Percentiles rank a stretch among this genome's conserved stretches.
These are phyloP conservation scores for Penicillium subrubescens DNA, from an alignment of 495 filamentous ascomycete species.

Conservation along the genomic window DNA sequence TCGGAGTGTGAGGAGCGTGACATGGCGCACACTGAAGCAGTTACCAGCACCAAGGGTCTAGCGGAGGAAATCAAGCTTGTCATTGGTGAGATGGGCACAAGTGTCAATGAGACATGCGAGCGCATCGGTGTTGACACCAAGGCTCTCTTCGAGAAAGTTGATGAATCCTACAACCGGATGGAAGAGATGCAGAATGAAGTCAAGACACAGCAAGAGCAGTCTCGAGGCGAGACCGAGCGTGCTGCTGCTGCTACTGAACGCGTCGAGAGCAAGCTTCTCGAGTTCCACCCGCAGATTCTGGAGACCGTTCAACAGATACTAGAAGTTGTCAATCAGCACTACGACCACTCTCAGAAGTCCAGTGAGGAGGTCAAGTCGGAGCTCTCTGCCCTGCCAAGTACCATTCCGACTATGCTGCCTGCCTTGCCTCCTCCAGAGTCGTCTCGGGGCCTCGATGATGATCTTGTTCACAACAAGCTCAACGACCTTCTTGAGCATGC, in stretches of 20 bases:
- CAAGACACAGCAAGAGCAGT: conserved; percentile 75
- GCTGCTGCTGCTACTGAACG: conserved; percentile 70
- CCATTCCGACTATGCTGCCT: conserved; percentile 51
- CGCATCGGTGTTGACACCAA: conserved; percentile 82
- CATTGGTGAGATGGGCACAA: conserved; percentile 80
- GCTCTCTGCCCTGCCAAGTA: conserved; percentile 53
- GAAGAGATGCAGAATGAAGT: conserved; percentile 73
- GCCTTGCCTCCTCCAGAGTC: conserved; percentile 49
- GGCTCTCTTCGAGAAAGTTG: conserved; percentile 76
- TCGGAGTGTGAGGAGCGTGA: conserved; percentile 68
- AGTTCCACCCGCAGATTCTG: conserved; percentile 83
- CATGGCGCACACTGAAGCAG: conserved; percentile 64
- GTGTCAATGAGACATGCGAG: conserved; percentile 79
- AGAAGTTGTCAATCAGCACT: conserved; percentile 77
- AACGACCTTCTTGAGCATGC: conserved; percentile 72
- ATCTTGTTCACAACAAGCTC: conserved; percentile 77
- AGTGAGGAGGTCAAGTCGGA: conserved; percentile 54
- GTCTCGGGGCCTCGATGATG: conserved; percentile 59
- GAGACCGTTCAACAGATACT: conserved; percentile 82
- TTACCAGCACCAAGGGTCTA: conserved; percentile 71
- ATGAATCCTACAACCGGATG: conserved; percentile 72
- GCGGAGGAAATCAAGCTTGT: conserved; percentile 83
- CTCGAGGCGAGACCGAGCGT: conserved; percentile 73
- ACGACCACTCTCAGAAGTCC: conserved; percentile 61
- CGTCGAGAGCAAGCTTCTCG: conserved; percentile 71